Conservation (phyloP, 2,329 filamentous ascomycete species). For the Phaeophleospora eucalypticola region DNA sequence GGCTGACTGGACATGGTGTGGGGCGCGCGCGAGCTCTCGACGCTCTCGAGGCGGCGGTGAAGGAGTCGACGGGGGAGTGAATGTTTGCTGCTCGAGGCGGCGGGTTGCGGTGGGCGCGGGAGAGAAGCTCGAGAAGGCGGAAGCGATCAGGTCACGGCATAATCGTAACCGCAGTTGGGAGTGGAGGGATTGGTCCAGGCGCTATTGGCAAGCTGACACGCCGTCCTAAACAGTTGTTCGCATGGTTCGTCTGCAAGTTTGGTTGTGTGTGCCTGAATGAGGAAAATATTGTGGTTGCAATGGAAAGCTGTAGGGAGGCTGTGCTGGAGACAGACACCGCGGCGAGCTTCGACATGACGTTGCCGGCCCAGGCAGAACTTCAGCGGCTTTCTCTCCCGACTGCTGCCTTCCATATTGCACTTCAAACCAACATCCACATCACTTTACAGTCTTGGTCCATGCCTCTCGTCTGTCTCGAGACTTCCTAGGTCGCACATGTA, state of each 20-base stretch:
- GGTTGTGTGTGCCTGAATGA: neutral
- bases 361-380: too few species aligned
- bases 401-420: too few species aligned
- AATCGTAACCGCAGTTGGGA: neutral
- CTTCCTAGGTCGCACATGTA: neutral
- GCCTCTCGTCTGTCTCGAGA: too few species aligned
- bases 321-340: too few species aligned
- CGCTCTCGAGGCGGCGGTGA: neutral
- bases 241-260: neutral
- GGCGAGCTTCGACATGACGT: too few species aligned
- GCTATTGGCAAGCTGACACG: neutral
- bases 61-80: neutral
- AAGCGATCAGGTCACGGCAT: neutral
- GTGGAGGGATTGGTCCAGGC: neutral
- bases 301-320: too few species aligned
- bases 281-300: neutral
- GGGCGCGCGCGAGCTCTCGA: too few species aligned
- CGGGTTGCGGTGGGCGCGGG: neutral
- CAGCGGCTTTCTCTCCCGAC: too few species aligned
- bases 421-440: too few species aligned
- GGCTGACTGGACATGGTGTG: conserved; percentile 25
- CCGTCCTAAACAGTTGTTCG: neutral
- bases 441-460: too few species aligned
- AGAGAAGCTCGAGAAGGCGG: neutral
- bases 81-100: neutral